Evolutionary conservation across 768 basidiomycete species (phyloP), one percentile per base, ranked within the genome.

Genomic region (Termitomyces sp.): DNA sequence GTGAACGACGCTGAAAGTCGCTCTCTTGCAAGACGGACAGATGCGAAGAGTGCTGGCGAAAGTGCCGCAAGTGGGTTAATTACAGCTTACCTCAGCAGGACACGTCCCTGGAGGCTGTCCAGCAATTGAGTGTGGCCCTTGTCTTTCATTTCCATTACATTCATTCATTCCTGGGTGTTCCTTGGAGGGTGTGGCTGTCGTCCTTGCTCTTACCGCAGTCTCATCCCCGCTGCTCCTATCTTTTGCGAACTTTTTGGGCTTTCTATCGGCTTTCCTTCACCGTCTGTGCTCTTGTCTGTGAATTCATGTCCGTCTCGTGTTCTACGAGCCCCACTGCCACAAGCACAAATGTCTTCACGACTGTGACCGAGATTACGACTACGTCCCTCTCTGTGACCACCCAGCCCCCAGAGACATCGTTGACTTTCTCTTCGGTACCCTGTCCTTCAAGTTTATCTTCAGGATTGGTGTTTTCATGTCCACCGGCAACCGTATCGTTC

Each of bases 261-360:
- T 52, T 36, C 41, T 36, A 40, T 58, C 41, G 51, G 51, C 38
- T 36, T 41, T 41, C 20, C 28, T 56, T 35, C 11, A 24, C 59
- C 60, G 64, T 55, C 55, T 55, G 50, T 24, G 41, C 4, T 54
- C 49, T 57, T 60, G 61, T 52, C 59, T 57, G 61, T 47, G 40
- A 48, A 28, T 24, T 28, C 28, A 72, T 72, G 71, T 63, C 71
- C 13, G 71, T 72, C 66, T 66, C 79, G 54, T 83, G 81, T 62
- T 66, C 66, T 38, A 67, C 77, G 22, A 68, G 71, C 52, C 74
- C 80, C 48, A 80, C 79, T 7, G 68, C 69, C 62, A 81, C 80
- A 6, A 66, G 67, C 46, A 79, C 75, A 58, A 70, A 67, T 46
- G 65, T 72, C 5, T 33, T 77, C 62, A 74, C 72, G 9, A 68